A percentile compares a stretch with the other conserved stretches of the same genome.
Conservation (phyloP, 2,329 filamentous ascomycete genomes). For the Trichoderma breve region DNA sequence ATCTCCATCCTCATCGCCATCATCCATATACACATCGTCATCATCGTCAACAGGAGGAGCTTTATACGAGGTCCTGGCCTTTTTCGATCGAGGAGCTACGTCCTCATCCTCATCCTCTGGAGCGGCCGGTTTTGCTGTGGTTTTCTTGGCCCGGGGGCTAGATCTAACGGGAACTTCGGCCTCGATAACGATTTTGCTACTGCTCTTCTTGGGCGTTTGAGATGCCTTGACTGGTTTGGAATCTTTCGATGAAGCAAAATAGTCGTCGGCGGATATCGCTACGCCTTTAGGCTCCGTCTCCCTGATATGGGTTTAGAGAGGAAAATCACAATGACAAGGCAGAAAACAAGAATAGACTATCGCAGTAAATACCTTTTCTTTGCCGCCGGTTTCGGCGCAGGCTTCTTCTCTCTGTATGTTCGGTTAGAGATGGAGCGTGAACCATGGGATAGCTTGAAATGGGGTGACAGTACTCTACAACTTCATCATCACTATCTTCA, state of each 20-base stretch:
- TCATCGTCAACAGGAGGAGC: slow-evolving; percentile 48
- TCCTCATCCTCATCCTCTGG: slow-evolving; percentile 31
- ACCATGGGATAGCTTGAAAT: not conserved
- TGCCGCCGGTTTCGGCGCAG: slow-evolving; percentile 46
- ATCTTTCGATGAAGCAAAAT: slow-evolving; percentile 51
- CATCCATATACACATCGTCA: slow-evolving; percentile 60
- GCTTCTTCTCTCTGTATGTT: slow-evolving; percentile 49
- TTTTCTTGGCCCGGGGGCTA: slow-evolving; percentile 51
- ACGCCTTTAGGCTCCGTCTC: slow-evolving; percentile 47
- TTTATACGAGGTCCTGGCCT: slow-evolving; percentile 40
- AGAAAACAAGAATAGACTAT: not conserved
- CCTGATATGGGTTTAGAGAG: slow-evolving; percentile 29
- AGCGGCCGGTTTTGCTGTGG: slow-evolving; percentile 31
- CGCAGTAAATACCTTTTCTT: slow-evolving; percentile 54
- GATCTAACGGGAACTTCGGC: slow-evolving; percentile 48
- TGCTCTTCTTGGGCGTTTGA: slow-evolving; percentile 41
- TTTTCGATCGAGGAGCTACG: slow-evolving; percentile 40
- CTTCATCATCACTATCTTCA: slow-evolving; percentile 79
- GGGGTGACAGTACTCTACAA: slow-evolving; percentile 46
- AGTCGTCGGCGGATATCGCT: slow-evolving; percentile 55
- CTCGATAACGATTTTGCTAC: slow-evolving; percentile 39
- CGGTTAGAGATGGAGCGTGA: slow-evolving; percentile 1
- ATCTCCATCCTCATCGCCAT: slow-evolving; percentile 67
- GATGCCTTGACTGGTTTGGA: slow-evolving; percentile 37
- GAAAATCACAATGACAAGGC: slow-evolving; percentile 22